A percentile compares a stretch with the other conserved stretches of the same genome.
These are phyloP conservation scores for Pilasporangium apinafurcum DNA, from an alignment of 352 stramenopile genomes.

Conservation along the genomic window DNA sequence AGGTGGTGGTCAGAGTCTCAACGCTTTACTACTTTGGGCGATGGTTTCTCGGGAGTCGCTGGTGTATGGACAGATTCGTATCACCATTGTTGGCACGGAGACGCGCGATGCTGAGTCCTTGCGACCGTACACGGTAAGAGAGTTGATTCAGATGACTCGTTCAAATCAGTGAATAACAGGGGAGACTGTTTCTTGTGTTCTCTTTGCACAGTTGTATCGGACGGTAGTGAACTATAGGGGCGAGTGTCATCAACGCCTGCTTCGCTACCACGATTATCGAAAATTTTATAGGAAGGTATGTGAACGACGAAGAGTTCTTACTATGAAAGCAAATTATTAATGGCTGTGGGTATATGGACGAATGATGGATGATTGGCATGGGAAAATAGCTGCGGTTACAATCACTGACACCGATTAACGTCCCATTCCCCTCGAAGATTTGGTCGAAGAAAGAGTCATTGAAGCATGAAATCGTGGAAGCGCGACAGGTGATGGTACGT, in stretches of 20 bases:
- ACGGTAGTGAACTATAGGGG: conserved; percentile 61
- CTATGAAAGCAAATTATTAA: too few species aligned
- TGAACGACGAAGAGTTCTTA: too few species aligned
- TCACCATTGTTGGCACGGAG: conserved; percentile 66
- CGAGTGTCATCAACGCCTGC: conserved; percentile 57
- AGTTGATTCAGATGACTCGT: not conserved
- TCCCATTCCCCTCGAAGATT: conserved; percentile 43
- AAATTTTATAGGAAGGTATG: conserved; percentile 39
- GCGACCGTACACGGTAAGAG: conserved; percentile 43
- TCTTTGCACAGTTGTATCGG: conserved; percentile 38
- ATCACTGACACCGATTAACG: conserved; percentile 4
- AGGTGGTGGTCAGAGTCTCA: too few species aligned
- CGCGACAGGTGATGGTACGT: conserved; percentile 58
- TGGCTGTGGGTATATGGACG: too few species aligned
- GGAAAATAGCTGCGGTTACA: conserved; percentile 40
- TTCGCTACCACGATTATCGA: conserved; percentile 62
- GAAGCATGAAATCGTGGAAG: conserved; percentile 50
- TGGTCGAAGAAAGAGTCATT: conserved; percentile 50
- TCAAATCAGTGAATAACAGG: not conserved
- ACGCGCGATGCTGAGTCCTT: conserved; percentile 22
- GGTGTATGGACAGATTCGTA: conserved; percentile 30
- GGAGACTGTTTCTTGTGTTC: conserved; percentile 1
- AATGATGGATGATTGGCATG: too few species aligned
- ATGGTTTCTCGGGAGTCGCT: too few species aligned
- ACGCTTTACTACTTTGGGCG: too few species aligned